These are phyloP conservation scores for Decorospora gaudefroyi DNA, from an alignment of 2,329 filamentous ascomycete genomes.

Conservation along the genomic window DNA sequence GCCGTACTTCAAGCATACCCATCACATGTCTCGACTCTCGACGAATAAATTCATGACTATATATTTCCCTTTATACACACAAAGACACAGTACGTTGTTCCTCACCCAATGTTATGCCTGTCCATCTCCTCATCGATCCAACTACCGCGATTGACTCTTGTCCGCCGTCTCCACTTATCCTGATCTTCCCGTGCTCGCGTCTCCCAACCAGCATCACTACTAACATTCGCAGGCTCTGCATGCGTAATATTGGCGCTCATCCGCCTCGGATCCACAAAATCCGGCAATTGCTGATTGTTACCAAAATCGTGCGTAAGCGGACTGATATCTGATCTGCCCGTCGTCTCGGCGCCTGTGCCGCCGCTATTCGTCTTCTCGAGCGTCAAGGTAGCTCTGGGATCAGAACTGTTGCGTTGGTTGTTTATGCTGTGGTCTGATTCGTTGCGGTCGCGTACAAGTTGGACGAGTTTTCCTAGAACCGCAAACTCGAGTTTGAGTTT, in stretches of 20 bases:
- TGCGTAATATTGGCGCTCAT: constrained; percentile 31
- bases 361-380: constrained; percentile 26
- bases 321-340: constrained; percentile 6
- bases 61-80: too few species aligned
- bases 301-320: constrained; percentile 12
- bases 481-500: constrained; percentile 62
- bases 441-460: constrained; percentile 34
- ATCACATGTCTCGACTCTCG: too few species aligned
- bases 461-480: constrained; percentile 56
- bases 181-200: constrained; percentile 20
- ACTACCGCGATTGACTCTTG: constrained; percentile 19
- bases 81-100: too few species aligned
- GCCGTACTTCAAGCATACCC: too few species aligned
- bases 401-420: constrained; percentile 11
- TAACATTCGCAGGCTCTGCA: constrained; percentile 19
- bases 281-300: constrained; percentile 27
- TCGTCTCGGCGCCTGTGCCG: constrained; percentile 7
- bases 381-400: constrained; percentile 15
- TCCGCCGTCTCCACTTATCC: constrained; percentile 30
- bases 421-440: constrained; percentile 28
- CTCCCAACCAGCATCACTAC: constrained; percentile 21
- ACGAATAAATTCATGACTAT: too few species aligned
- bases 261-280: constrained; percentile 36
- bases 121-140: constrained; percentile 47
- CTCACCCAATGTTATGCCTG: constrained; percentile 39